Evolutionary conservation across 169 alveolate species (phyloP).

Genomic region (Sarcocystis neurona): DNA sequence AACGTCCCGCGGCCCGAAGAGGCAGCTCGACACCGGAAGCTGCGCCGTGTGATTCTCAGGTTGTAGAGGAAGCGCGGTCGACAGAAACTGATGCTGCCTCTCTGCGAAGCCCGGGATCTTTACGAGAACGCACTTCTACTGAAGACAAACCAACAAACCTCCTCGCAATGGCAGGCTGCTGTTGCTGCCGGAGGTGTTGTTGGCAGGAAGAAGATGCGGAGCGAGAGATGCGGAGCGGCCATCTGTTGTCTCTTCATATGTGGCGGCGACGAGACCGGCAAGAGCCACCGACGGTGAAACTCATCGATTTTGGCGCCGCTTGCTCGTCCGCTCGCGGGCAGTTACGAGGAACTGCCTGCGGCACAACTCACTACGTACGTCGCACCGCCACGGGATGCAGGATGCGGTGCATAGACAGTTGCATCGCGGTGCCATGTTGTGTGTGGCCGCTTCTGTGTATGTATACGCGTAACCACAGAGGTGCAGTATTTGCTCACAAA

Average conservation of each 20-base stretch:
- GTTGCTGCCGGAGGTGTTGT: neutral
- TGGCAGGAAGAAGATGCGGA: neutral
- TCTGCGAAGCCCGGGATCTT: no score
- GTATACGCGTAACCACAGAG: no score
- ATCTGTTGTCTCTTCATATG: neutral
- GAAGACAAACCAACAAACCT: neutral
- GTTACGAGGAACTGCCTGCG: conserved; percentile 61
- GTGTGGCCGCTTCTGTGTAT: neutral
- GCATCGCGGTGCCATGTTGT: neutral
- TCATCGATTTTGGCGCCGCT: conserved; percentile 59
- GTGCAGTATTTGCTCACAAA: no score
- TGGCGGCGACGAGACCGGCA: neutral
- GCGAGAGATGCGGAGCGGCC: neutral
- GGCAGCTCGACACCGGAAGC: no score
- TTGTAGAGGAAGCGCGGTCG: no score
- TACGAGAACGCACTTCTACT: no score
- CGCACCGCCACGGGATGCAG: no score
- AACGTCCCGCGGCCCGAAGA: no score
- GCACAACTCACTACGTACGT: conserved; percentile 52
- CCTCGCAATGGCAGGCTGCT: neutral
- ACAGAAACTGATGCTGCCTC: no score
- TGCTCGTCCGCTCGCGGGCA: conserved; percentile 50
- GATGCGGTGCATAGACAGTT: neutral
- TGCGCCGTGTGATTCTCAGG: no score
- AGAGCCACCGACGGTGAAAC: conserved; percentile 20